Evolutionary conservation across 2,329 filamentous ascomycete genomes (phyloP), one percentile per base, ranked within the genome.

Genomic region (Ceratocystiopsis minuta): DNA sequence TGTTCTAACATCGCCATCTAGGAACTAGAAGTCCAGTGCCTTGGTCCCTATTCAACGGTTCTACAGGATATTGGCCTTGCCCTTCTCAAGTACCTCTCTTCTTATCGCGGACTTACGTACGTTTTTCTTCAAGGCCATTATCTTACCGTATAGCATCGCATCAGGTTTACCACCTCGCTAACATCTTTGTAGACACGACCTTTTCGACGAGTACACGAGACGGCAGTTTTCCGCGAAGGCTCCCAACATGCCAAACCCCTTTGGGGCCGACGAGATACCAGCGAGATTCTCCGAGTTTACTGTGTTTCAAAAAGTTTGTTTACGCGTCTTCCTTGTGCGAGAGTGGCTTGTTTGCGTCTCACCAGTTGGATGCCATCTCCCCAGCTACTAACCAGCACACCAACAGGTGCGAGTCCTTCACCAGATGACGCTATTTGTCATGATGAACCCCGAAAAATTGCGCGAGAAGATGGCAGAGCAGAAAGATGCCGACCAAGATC

Each of bases 181-280:
- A 37, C 20, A 33, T 16, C 13, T 18, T 32, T 31, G 39, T 51
- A 95, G 87, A 2, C 73, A 68, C 41, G 86, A 92, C 4, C 78
- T 90, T 39, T 93, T 96, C 52, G 86, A 96, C 55, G 86, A 95
- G 54, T 94, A 95, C 56, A 80, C 86, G 32, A 77, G 86, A 51
- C 80, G 86, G 45, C 87, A 95, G 59, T 98, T 86, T 57, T 61
- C 80, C 41, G 70, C 78, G n/a, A 93, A 85, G 61, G 78, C 80
- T 2, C 80, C 86, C 3, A 58, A 72, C 12, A 70, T 70, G 42
- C 47, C 44, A 3, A 96, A 95, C 54, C 88, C 88, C 0, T 95
- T 93, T 53, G 88, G 88, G 38, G 68, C 73, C 18, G 80, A 78
- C 3, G 84, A 90, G 51, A 62, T 67, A 6, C 78, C 84, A 1